Evolutionary conservation across 139 green algal genomes (phyloP).

Genomic region (Limnomonas spitsbergensis): DNA sequence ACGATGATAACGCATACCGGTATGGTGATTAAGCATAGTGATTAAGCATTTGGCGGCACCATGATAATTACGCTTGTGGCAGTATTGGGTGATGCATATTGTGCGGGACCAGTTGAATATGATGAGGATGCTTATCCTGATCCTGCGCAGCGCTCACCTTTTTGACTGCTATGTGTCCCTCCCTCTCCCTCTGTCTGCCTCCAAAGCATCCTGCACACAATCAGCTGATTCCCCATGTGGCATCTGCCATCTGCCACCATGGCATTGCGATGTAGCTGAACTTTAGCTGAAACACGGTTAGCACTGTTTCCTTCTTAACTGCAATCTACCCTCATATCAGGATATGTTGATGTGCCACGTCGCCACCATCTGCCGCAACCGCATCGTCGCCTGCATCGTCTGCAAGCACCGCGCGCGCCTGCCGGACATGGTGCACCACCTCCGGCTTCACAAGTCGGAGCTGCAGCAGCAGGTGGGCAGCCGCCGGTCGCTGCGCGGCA

Average conservation of each 20-base stretch:
- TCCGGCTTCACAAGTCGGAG: slow-evolving; percentile 12
- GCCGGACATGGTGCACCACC: slow-evolving; percentile 31
- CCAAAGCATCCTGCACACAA: too few species aligned
- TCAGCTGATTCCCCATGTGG: too few species aligned
- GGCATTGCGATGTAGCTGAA: too few species aligned
- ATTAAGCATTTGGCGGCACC: background rate
- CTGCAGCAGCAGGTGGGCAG: slow-evolving; percentile 3
- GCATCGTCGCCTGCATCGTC: slow-evolving; percentile 26
- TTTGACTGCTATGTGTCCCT: too few species aligned
- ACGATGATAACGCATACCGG: too few species aligned
- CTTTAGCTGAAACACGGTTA: too few species aligned
- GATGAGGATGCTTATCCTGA: too few species aligned
- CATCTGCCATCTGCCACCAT: too few species aligned
- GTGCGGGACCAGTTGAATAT: too few species aligned
- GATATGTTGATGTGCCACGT: slow-evolving; percentile 19
- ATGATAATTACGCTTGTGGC: background rate
- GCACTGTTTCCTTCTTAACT: background rate
- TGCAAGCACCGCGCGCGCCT: slow-evolving; percentile 18
- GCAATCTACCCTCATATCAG: background rate
- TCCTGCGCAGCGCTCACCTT: too few species aligned
- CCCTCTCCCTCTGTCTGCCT: too few species aligned
- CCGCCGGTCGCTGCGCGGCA: background rate
- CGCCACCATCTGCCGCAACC: slow-evolving; percentile 18
- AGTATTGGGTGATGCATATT: too few species aligned
- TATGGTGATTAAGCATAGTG: background rate